Conservation (phyloP, 192 early-diverging fungal genomes). For the Chytriomyces hyalinus region DNA sequence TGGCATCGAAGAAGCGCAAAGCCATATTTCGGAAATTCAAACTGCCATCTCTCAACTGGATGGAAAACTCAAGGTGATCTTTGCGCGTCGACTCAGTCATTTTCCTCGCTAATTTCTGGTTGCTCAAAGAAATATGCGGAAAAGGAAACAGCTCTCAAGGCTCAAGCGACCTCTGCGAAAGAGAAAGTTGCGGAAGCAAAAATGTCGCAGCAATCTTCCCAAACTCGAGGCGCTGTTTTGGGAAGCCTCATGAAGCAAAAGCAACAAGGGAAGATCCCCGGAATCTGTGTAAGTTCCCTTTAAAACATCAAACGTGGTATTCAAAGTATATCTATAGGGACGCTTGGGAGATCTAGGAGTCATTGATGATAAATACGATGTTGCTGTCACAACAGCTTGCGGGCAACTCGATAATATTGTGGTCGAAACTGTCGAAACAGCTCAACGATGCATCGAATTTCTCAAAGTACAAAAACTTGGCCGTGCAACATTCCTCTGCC, state of each 20-base stretch:
- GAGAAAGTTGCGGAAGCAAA: slow-evolving; percentile 42
- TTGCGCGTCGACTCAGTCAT: neutral
- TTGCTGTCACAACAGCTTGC: slow-evolving; percentile 92
- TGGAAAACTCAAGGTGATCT: slow-evolving; percentile 16
- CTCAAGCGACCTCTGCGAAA: slow-evolving; percentile 6
- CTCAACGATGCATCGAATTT: slow-evolving; percentile 87
- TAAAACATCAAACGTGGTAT: neutral
- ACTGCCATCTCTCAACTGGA: slow-evolving; percentile 11
- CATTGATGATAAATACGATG: slow-evolving; percentile 92
- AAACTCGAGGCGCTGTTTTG: slow-evolving; percentile 41
- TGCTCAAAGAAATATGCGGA: slow-evolving; percentile 30
- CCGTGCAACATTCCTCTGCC: slow-evolving; percentile 79
- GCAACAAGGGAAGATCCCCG: slow-evolving; percentile 41
- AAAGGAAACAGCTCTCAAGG: slow-evolving; percentile 25
- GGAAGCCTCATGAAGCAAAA: slow-evolving; percentile 46
- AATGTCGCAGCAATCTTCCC: slow-evolving; percentile 30
- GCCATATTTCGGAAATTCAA: slow-evolving; percentile 37
- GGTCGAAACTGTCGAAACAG: slow-evolving; percentile 85
- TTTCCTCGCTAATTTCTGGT: neutral
- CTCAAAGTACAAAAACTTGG: slow-evolving; percentile 85
- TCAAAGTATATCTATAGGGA: slow-evolving; percentile 51
- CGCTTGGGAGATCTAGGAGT: slow-evolving; percentile 95
- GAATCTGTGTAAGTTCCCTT: slow-evolving; percentile 44
- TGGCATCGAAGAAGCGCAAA: slow-evolving; percentile 33
- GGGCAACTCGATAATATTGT: slow-evolving; percentile 85